phyloP scores from a whole-genome alignment of 306 rosid species.

The Glycine tomentella region DNA sequence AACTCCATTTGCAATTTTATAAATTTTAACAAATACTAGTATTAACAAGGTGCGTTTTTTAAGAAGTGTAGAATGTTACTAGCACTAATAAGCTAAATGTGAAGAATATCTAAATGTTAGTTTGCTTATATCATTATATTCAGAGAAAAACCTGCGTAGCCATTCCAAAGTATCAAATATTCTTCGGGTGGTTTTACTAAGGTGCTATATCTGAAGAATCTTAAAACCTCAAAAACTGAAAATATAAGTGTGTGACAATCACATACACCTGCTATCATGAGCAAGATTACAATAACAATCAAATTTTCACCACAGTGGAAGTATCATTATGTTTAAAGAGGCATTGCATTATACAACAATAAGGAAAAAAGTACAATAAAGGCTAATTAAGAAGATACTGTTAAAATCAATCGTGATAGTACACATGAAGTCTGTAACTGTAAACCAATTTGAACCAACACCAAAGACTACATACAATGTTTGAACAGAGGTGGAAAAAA shows the following conservation, averaged over 20 bases:
- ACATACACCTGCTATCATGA: constrained; percentile 1
- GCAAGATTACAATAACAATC: neutral
- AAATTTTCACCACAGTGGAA: neutral
- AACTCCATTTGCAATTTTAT: too few relatives aligned
- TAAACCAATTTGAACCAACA: constrained; percentile 32
- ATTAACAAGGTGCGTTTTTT: too few relatives aligned
- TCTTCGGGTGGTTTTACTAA: neutral
- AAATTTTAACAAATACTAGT: too few relatives aligned
- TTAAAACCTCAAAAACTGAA: neutral
- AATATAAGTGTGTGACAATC: neutral
- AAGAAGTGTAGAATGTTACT: too few relatives aligned
- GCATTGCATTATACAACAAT: constrained; percentile 19
- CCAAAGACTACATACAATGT: constrained; percentile 42
- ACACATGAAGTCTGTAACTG: too few relatives aligned
- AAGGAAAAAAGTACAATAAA: constrained; percentile 2
- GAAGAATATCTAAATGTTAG: too few relatives aligned
- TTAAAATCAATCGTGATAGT: constrained; percentile 32
- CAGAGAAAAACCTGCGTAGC: neutral
- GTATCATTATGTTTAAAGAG: neutral
- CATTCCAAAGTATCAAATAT: neutral
- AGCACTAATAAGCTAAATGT: too few relatives aligned
- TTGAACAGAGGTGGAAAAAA: constrained; percentile 27
- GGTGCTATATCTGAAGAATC: neutral
- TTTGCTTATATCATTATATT: neutral
- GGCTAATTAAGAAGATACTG: constrained; percentile 30